Percentiles rank a stretch among this genome's conserved stretches.
Evolutionary conservation across 345 rosid species (phyloP).

Genomic region (Cardamine chenopodiifolia): DNA sequence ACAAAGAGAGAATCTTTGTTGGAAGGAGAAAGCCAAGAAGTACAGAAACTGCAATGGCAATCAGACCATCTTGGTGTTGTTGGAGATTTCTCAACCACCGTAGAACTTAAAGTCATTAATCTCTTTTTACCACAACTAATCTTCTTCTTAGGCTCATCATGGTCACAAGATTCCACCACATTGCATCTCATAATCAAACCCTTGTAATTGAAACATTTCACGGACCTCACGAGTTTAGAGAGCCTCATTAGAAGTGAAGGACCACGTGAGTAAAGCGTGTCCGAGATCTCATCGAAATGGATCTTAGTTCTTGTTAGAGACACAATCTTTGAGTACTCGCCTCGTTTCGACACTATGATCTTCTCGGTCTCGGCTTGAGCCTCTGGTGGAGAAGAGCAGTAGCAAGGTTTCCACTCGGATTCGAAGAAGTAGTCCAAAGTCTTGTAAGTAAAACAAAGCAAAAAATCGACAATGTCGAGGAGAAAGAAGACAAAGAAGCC

Average conservation of each 20-base stretch:
- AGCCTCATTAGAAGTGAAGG: constrained; percentile 57
- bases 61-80: constrained; percentile 88
- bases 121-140: constrained; percentile 22
- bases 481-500: constrained; percentile 36
- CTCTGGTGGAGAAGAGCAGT: constrained; percentile 38
- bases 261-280: constrained; percentile 74
- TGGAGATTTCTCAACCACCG: constrained; percentile 62
- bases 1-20: constrained; percentile 67
- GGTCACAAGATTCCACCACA: constrained; percentile 41
- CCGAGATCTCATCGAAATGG: constrained; percentile 84
- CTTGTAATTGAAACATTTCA: constrained; percentile 44
- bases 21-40: constrained; percentile 63
- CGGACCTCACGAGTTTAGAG: constrained; percentile 56
- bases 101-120: constrained; percentile 55
- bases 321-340: constrained; percentile 68
- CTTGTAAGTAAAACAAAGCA: constrained; percentile 41
- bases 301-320: constrained; percentile 61
- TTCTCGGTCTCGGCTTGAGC: constrained; percentile 49
- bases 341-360: constrained; percentile 79
- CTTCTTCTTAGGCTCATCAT: constrained; percentile 42
- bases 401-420: constrained; percentile 41
- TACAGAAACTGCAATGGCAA: constrained; percentile 77
- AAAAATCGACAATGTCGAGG: constrained; percentile 42
- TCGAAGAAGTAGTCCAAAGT: constrained; percentile 39
- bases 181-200: constrained; percentile 42